Base-by-base conservation (phyloP, 2,329 filamentous ascomycete genomes). In the Nemania bipapillata region DNA sequence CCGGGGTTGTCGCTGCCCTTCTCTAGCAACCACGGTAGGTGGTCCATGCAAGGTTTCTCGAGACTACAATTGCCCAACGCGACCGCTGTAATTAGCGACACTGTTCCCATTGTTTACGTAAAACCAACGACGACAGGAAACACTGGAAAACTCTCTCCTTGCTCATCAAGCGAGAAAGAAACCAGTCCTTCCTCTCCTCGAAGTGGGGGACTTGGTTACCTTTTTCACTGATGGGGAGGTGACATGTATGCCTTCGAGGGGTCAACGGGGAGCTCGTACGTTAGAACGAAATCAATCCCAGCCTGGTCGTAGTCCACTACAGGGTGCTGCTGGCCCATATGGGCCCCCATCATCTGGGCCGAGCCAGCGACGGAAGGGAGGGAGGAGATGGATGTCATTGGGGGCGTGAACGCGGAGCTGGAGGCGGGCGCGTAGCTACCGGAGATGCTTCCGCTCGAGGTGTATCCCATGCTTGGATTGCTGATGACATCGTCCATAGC, bases 11-110 rank as follows among this genome's bases (percentile, higher is more conserved):
- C 84, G 74, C 78, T 81, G 63, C 84, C 81, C 74, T 85, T 82
- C 75, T 89, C 90, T 73, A 94, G 84, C 69, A 97, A 85, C 81
- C 90, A 92, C 74, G 93, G 92, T 82, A 95, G 87, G 81, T 97
- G 94, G 74, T 94, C 90, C 88, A 97, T 96, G 85, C 96, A 98
- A 60, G 94, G 93, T 79, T 91, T 92, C 84, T 97, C 94, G 80
- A 97, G 91, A 78, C 87, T 92, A 91, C 86, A 45, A 86, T 74
- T 56, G 40, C 62, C 75, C 74, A 76, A 77, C 72, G 75, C 79
- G 78, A 76, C 74, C 78, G 78, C 76, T 78, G 79, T 79, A 77
- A 83, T 85, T 82, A 88, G 80, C 71, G 79, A 77, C 77, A 76
- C 72, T 76, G 70, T 77, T 75, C 71, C 66, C 55, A 59, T 57